Conservation (phyloP, 176 grass and related monocot genomes). For the Thalia dealbata region DNA sequence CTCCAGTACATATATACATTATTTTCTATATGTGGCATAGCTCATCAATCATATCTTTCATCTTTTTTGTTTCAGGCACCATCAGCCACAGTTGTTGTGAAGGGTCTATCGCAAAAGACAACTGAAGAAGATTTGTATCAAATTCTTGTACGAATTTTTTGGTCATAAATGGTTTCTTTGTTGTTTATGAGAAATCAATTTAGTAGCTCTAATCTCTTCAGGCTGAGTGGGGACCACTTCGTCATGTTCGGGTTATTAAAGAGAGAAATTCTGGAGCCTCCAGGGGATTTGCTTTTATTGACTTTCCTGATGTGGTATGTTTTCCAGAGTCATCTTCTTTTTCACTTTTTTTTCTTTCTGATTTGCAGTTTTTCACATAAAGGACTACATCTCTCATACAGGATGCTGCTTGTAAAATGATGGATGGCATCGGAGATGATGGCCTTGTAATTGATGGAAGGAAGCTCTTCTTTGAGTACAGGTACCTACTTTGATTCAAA, state of each 20-base stretch:
- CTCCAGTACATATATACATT: conserved; percentile 5
- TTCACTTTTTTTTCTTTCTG: conserved; percentile 8
- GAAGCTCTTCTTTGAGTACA: conserved; percentile 79
- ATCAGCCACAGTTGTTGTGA: conserved; percentile 85
- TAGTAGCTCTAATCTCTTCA: conserved; percentile 56
- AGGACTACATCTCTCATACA: conserved; percentile 25
- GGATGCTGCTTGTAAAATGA: conserved; percentile 89
- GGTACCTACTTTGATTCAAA: conserved; percentile 44
- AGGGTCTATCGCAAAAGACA: conserved; percentile 70
- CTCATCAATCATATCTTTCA: conserved; percentile 13
- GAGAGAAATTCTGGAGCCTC: conserved; percentile 79
- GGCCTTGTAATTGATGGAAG: conserved; percentile 73
- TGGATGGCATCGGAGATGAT: conserved; percentile 58
- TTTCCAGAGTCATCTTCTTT: conserved; percentile 19
- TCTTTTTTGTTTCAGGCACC: conserved; percentile 47
- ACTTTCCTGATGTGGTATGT: conserved; percentile 87
- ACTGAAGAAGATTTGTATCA: conserved; percentile 91
- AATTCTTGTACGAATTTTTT: conserved; percentile 72
- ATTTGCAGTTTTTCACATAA: conserved; percentile 21
- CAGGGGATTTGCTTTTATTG: conserved; percentile 95
- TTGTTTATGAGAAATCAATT: conserved; percentile 37
- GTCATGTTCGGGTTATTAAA: conserved; percentile 89
- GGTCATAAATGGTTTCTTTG: conserved; percentile 40
- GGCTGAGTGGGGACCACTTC: conserved; percentile 98
- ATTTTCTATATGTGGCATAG: not conserved